These are phyloP conservation scores for Firmiana major DNA, from an alignment of 345 rosid genomes.

Conservation along the genomic window DNA sequence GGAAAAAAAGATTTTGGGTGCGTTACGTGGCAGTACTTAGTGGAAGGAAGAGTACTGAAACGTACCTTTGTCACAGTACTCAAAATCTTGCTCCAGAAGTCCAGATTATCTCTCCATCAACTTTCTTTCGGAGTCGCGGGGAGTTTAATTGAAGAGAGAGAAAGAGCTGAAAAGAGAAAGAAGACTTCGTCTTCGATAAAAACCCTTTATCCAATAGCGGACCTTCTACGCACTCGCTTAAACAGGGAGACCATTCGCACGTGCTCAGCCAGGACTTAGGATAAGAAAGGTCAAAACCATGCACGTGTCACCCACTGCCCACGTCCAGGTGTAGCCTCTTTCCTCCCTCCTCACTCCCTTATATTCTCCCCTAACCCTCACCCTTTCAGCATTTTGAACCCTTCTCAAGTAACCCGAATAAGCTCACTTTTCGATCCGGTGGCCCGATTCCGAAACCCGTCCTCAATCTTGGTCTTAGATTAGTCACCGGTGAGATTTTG, in stretches of 20 bases:
- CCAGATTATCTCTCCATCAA: not conserved
- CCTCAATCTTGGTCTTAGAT: not conserved
- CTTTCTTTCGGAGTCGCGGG: not conserved
- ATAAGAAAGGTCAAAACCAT: slow-evolving; percentile 8
- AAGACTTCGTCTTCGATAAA: slow-evolving; percentile 1
- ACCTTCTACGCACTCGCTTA: slow-evolving; percentile 44
- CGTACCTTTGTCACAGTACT: not conserved
- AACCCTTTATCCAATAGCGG: slow-evolving; percentile 19
- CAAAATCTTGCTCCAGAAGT: not conserved
- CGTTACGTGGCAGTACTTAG: not conserved
- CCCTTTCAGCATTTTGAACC: not conserved
- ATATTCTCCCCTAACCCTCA: slow-evolving; percentile 2
- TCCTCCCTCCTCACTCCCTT: not conserved
- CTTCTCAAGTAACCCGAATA: not conserved
- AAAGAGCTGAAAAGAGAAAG: not conserved
- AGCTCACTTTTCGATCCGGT: not conserved
- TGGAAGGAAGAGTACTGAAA: not conserved
- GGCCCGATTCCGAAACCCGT: not conserved
- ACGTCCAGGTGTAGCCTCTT: slow-evolving; percentile 25
- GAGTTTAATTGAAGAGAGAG: not conserved
- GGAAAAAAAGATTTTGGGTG: no score
- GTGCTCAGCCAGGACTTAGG: slow-evolving; percentile 21
- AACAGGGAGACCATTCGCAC: slow-evolving; percentile 38
- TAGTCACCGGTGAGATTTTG: slow-evolving; percentile 1
- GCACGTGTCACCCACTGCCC: slow-evolving; percentile 38